These are phyloP conservation scores for Cyberlindnera mississippiensis DNA, from an alignment of 805 yeast genomes.

Conservation along the genomic window DNA sequence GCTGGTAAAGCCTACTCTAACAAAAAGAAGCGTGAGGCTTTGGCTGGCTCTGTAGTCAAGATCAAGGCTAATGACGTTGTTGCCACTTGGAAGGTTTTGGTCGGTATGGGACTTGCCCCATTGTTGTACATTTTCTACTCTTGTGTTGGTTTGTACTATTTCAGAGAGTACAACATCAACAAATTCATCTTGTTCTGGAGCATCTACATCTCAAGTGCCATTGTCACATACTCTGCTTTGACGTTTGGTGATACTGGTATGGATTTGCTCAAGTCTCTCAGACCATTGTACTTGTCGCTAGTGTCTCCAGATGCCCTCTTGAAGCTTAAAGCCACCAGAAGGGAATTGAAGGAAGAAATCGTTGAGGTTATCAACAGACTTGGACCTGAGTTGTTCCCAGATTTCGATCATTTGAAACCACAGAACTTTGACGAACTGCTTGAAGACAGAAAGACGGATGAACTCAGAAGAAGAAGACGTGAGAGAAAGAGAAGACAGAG, in stretches of 20 bases:
- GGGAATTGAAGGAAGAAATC: slow-evolving; percentile 62
- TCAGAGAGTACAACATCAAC: slow-evolving; percentile 31
- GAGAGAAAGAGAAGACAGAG: slow-evolving; percentile 13
- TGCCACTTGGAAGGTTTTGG: slow-evolving; percentile 95
- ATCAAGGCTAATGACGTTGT: slow-evolving; percentile 90
- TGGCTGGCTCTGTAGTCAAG: slow-evolving; percentile 85
- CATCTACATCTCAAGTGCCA: slow-evolving; percentile 61
- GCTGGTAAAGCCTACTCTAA: slow-evolving; percentile 71
- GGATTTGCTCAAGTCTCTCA: slow-evolving; percentile 78
- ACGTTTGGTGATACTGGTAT: slow-evolving; percentile 90
- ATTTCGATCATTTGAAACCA: slow-evolving; percentile 51
- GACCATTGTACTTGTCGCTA: slow-evolving; percentile 71
- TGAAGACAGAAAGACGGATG: slow-evolving; percentile 35
- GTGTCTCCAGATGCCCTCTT: slow-evolving; percentile 52
- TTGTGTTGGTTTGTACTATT: slow-evolving; percentile 41
- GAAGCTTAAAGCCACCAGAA: slow-evolving; percentile 59
- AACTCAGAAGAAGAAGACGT: slow-evolving; percentile 29
- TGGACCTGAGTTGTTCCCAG: slow-evolving; percentile 86
- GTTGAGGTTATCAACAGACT: slow-evolving; percentile 74
- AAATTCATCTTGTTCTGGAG: slow-evolving; percentile 32
- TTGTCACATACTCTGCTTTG: slow-evolving; percentile 85
- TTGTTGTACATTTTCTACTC: slow-evolving; percentile 80
- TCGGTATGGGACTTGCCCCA: slow-evolving; percentile 87
- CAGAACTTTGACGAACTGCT: slow-evolving; percentile 28
- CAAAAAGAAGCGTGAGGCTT: slow-evolving; percentile 70